These are phyloP conservation scores for Vitis amurensis DNA, from an alignment of 164 flowering plant species.

Conservation along the genomic window DNA sequence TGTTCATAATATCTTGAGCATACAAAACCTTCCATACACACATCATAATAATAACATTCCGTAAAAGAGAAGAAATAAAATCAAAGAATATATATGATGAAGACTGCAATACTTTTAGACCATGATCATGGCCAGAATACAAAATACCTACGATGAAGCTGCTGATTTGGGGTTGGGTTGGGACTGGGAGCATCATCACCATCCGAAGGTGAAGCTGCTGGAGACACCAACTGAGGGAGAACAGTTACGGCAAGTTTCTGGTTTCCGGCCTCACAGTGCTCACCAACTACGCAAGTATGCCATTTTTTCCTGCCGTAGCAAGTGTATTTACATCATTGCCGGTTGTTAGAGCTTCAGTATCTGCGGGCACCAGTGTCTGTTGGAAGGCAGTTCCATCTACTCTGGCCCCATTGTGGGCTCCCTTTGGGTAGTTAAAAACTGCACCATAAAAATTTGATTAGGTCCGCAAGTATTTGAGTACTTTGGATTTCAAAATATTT, in stretches of 20 bases:
- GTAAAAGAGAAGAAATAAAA: neutral
- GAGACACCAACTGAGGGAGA: neutral
- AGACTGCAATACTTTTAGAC: neutral
- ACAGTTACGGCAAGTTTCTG: conserved; percentile 7
- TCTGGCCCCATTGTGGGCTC: conserved; percentile 6
- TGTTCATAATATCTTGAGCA: too few species aligned
- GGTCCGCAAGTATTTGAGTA: neutral
- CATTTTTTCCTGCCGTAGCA: conserved; percentile 12
- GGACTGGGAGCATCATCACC: neutral
- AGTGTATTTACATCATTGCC: conserved; percentile 12
- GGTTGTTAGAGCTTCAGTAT: neutral
- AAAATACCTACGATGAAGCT: too few species aligned
- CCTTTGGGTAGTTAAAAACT: conserved; percentile 9
- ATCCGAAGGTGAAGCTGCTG: neutral
- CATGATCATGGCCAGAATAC: neutral
- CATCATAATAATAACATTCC: neutral
- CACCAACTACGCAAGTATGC: conserved; percentile 9
- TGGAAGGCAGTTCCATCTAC: conserved; percentile 4
- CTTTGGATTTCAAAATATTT: too few species aligned
- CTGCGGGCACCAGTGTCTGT: neutral
- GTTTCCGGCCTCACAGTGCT: conserved; percentile 7
- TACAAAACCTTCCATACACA: neutral
- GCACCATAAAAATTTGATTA: neutral
- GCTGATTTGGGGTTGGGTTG: neutral
- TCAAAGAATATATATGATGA: too few species aligned